Conservation (phyloP, 2,329 filamentous ascomycete species). For the Lasiodiplodia citricola region DNA sequence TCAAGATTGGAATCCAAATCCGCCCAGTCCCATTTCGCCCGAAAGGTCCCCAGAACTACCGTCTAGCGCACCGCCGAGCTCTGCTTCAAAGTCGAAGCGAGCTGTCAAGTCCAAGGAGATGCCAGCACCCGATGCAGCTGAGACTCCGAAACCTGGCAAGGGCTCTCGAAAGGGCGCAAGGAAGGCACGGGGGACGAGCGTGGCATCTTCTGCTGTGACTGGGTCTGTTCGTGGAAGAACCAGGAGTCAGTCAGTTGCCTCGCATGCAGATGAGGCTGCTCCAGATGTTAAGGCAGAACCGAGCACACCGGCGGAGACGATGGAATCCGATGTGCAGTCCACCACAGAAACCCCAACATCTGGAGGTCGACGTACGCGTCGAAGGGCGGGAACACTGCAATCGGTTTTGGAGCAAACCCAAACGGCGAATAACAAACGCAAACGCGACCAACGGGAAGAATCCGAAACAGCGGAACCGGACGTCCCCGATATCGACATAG, state of each 20-base stretch:
- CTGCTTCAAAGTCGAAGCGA: slow-evolving; percentile 13
- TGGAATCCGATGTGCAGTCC: slow-evolving; percentile 44
- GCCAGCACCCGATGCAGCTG: slow-evolving; percentile 23
- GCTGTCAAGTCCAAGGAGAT: slow-evolving; percentile 25
- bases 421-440: slow-evolving; percentile 44
- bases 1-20: slow-evolving; percentile 12
- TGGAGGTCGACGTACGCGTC: slow-evolving; percentile 30
- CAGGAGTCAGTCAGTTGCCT: slow-evolving; percentile 55
- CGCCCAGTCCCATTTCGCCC: slow-evolving; percentile 24
- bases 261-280: slow-evolving; percentile 49
- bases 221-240: slow-evolving; percentile 52
- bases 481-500: slow-evolving; percentile 28
- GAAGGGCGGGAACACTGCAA: slow-evolving; percentile 33
- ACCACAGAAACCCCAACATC: slow-evolving; percentile 25
- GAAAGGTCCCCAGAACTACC: slow-evolving; percentile 10
- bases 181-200: slow-evolving; percentile 41
- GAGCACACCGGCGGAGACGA: slow-evolving; percentile 49
- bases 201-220: slow-evolving; percentile 53
- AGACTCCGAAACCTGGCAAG: slow-evolving; percentile 13
- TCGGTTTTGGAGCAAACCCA: slow-evolving; percentile 34
- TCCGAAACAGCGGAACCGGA: slow-evolving; percentile 40
- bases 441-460: slow-evolving; percentile 42
- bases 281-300: slow-evolving; percentile 56
- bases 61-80: neutral
- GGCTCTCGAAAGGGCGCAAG: slow-evolving; percentile 5